Conservation (phyloP, 257 asterid genomes). For the Agastache rugosa region DNA sequence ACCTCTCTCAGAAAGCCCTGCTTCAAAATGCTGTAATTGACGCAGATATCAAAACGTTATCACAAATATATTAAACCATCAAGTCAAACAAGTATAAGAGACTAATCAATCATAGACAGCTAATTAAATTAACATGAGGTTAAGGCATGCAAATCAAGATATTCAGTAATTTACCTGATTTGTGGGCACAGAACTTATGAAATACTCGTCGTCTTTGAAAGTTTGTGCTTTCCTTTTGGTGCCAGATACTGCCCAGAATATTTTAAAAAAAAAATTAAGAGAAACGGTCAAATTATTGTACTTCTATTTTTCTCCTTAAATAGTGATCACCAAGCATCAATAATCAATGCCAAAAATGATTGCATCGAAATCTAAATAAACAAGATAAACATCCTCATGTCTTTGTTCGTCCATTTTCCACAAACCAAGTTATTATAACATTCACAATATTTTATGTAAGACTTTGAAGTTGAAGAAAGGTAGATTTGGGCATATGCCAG, state of each 20-base stretch:
- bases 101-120: not conserved
- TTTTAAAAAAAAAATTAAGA: slow-evolving; percentile 14
- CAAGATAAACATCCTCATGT: not conserved
- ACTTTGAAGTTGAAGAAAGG: not conserved
- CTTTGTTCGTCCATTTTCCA: not conserved
- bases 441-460: not conserved
- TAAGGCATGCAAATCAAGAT: not conserved
- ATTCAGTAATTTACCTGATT: slow-evolving; percentile 64
- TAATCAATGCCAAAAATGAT: not conserved
- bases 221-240: slow-evolving; percentile 77
- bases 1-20: slow-evolving; percentile 81
- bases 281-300: slow-evolving; percentile 21
- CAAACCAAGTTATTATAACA: not conserved
- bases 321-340: not conserved
- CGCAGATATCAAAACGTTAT: slow-evolving; percentile 24
- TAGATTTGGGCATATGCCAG: slow-evolving; percentile 10
- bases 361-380: not conserved
- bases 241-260: slow-evolving; percentile 63
- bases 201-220: slow-evolving; percentile 90
- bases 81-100: slow-evolving; percentile 15
- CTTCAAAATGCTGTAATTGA: slow-evolving; percentile 91
- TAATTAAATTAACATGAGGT: not conserved
- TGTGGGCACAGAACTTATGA: slow-evolving; percentile 90
- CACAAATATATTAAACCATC: slow-evolving; percentile 20
- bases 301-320: slow-evolving; percentile 13